Base-by-base conservation (phyloP, 352 stramenopile species). In the Phytophthora pluvialis region DNA sequence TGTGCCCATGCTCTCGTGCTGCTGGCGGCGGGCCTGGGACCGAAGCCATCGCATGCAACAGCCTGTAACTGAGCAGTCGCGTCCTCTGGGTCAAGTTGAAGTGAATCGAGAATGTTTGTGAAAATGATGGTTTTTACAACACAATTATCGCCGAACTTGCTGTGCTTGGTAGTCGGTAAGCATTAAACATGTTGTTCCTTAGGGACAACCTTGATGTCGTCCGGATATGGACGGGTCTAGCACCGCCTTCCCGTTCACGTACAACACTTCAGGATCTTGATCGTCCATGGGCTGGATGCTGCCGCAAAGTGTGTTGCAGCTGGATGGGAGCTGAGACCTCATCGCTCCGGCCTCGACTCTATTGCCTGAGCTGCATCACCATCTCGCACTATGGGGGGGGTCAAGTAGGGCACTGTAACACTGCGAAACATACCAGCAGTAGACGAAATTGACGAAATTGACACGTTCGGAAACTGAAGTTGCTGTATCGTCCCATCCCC, bases 21-120 rank as follows among this genome's bases (percentile, higher is more conserved):
- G 67, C 42, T 28, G 67, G 49, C 3, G 67, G 63, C 2, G 67
- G 62, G 9, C 54, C 67, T 40, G 67, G 67, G 8, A 38, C 39
- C 35, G 50, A 53, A 36, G 51, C 29, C 51, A 67, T 67, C 15
- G 42, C 9, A 5, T 42, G 42, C 36, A 44, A 33, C 7, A 35
- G 12, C 18, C 28, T 46, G 18, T 10, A 46, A 25, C 15, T 43
- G 59, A 73, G 43, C 0, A 33, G 65, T 70, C 65, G 60, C 51
- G 49, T 32, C 44, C 6, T 53, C 53, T 60, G 18, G 35, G 25
- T 36, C 42, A 60, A 53, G 46, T 65, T 65, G 57, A 65, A 59
- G 45, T 64, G 46, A 18, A 1, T 12, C 5, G 5, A 57, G 35
- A 59, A 10, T 59, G 18, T 21, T 60, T 28, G 33, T 40, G 13